Percentiles rank a stretch among this genome's conserved stretches.
Evolutionary conservation across 2,329 filamentous ascomycete species (phyloP).

Genomic region (Pestalotiopsis sp.): DNA sequence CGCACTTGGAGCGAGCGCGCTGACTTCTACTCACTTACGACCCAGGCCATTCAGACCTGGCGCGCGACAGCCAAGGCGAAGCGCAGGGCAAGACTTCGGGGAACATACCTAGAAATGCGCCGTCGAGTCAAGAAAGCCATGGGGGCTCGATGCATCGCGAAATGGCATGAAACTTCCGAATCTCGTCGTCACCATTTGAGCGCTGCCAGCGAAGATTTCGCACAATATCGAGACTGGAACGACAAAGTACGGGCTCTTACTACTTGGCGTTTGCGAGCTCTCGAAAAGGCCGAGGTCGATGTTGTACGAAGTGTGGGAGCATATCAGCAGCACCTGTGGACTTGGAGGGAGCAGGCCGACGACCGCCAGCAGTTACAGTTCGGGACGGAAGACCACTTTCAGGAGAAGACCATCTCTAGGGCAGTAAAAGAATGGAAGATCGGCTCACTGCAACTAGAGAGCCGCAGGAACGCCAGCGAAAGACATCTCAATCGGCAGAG

Average conservation of each 20-base stretch:
- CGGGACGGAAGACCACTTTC: conserved; percentile 25
- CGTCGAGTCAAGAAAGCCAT: conserved; percentile 33
- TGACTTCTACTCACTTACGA: conserved; percentile 29
- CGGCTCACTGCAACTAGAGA: conserved; percentile 27
- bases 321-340: conserved; percentile 23
- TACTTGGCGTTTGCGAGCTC: conserved; percentile 26
- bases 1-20: conserved; percentile 25
- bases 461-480: conserved; percentile 28
- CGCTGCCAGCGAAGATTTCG: conserved; percentile 20
- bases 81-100: conserved; percentile 30
- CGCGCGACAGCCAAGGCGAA: conserved; percentile 24
- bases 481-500: conserved; percentile 30
- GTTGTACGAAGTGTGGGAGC: conserved; percentile 20
- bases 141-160: conserved; percentile 27
- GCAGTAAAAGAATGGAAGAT: conserved; percentile 31
- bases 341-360: conserved; percentile 24
- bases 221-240: conserved; percentile 23
- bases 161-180: conserved; percentile 27
- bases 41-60: conserved; percentile 24
- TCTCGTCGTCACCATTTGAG: conserved; percentile 27
- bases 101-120: conserved; percentile 32
- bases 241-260: conserved; percentile 21
- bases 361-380: conserved; percentile 18
- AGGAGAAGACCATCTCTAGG: conserved; percentile 21
- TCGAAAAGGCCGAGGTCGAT: conserved; percentile 20